Evolutionary conservation across 2,329 filamentous ascomycete species (phyloP).

Genomic region (Colletotrichum cordylinicola): DNA sequence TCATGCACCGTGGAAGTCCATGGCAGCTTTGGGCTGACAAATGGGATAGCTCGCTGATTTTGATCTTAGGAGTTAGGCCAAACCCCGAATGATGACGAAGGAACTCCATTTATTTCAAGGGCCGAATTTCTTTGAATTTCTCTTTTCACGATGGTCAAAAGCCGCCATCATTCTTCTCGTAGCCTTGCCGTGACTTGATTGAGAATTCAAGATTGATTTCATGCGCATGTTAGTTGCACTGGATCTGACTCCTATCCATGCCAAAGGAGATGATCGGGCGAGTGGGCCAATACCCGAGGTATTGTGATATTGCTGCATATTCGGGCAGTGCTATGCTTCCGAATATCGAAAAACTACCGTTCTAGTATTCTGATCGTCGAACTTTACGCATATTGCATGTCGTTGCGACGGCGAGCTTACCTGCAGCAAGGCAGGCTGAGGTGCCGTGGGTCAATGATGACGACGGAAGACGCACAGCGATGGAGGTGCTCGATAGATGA

Average conservation of each 20-base stretch:
- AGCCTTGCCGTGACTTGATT: background rate
- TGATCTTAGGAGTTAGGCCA: background rate
- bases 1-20: background rate
- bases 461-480: background rate
- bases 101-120: background rate
- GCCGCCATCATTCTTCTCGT: background rate
- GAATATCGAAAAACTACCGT: background rate
- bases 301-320: background rate
- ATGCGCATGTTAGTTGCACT: background rate
- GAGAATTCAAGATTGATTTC: background rate
- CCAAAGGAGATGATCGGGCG: background rate
- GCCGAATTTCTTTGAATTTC: background rate
- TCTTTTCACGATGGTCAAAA: fast-evolving
- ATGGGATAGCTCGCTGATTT: background rate
- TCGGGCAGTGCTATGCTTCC: background rate
- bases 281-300: background rate
- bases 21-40: background rate
- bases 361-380: background rate
- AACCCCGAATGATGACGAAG: background rate
- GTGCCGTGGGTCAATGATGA: background rate
- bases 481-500: background rate
- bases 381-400: background rate
- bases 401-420: background rate
- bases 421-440: background rate
- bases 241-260: background rate